These are phyloP conservation scores for Auricularia heimuer DNA, from an alignment of 768 basidiomycete genomes.

Conservation along the genomic window DNA sequence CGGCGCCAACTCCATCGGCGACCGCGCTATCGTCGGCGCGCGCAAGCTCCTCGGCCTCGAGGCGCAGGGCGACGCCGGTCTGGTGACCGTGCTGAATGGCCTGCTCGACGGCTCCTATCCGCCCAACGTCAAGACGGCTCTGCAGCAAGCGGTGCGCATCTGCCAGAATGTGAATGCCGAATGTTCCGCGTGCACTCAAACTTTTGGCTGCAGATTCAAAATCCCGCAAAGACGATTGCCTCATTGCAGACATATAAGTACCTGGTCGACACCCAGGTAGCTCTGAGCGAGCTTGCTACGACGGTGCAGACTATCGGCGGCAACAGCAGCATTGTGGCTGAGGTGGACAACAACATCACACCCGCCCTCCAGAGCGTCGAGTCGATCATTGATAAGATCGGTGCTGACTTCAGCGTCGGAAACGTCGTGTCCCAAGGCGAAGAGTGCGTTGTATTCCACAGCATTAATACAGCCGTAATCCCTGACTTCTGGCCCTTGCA, in stretches of 20 bases:
- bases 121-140: not conserved
- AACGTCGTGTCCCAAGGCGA: conserved; percentile 2
- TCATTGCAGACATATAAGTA: conserved; percentile 5
- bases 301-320: not conserved
- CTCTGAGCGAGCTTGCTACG: conserved; percentile 2
- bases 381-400: conserved; percentile 6
- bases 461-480: not conserved
- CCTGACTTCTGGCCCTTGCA: not conserved
- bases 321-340: conserved; percentile 1
- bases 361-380: conserved; percentile 2
- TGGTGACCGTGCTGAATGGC: conserved; percentile 6
- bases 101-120: conserved; percentile 3
- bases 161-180: no score
- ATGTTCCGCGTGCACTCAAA: no score
- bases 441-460: not conserved
- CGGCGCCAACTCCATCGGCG: conserved; percentile 5
- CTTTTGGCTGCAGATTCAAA: not conserved
- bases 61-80: conserved; percentile 4
- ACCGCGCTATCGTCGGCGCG: conserved; percentile 6
- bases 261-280: conserved; percentile 5
- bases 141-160: not conserved
- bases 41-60: conserved; percentile 5
- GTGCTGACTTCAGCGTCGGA: conserved; percentile 7
- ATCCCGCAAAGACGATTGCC: conserved; percentile 3
- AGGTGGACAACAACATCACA: not conserved